phyloP scores from a whole-genome alignment of 225 moss, liverwort and hornwort species.

The Pleurozium schreberi region DNA sequence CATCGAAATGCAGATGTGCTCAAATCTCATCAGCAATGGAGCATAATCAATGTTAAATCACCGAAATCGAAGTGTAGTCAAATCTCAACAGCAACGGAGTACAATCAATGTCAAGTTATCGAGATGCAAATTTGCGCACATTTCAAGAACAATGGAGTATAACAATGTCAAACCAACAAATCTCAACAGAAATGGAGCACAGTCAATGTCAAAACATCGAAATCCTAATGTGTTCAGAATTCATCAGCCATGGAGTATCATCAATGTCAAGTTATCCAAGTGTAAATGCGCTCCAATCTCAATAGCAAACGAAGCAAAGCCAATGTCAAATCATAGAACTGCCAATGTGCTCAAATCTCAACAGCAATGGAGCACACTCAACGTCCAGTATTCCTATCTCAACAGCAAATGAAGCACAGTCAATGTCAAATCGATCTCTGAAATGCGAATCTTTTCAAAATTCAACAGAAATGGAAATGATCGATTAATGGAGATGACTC shows the following conservation, averaged over 20 bases:
- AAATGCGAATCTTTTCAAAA: not conserved
- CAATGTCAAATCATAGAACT: not conserved
- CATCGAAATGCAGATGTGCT: not conserved
- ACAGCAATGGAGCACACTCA: not conserved
- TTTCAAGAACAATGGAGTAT: not conserved
- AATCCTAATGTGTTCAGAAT: not conserved
- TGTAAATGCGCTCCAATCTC: not conserved
- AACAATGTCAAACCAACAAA: not conserved
- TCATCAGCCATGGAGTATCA: no score
- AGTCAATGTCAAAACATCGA: not conserved
- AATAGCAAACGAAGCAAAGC: not conserved
- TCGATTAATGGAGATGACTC: no score
- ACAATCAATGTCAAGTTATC: not conserved
- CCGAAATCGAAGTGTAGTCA: not conserved
- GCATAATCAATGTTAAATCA: not conserved
- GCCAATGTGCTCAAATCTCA: not conserved
- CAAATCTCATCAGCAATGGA: not conserved
- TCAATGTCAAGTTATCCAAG: not conserved
- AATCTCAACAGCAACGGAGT: not conserved
- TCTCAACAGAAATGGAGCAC: not conserved
- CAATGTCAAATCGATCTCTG: not conserved
- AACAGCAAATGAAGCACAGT: not conserved
- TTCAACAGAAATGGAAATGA: not conserved
- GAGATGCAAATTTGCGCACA: not conserved
- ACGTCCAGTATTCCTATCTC: not conserved